Evolutionary conservation across 148 eudicot species (phyloP).

Genomic region (Arbutus unedo): DNA sequence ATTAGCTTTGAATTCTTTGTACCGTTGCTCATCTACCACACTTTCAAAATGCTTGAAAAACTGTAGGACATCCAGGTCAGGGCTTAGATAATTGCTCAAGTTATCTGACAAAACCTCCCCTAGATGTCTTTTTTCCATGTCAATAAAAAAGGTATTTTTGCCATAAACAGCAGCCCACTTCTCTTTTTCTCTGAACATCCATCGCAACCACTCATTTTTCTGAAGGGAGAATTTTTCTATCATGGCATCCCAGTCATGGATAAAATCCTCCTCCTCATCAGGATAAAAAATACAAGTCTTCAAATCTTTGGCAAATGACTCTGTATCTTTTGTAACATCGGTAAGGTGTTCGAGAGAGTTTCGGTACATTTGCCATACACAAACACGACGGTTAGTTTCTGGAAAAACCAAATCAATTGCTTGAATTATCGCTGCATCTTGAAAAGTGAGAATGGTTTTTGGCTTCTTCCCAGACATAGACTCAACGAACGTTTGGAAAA

Average conservation of each 20-base stretch:
- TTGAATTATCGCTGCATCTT: constrained; percentile 23
- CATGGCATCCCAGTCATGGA: constrained; percentile 25
- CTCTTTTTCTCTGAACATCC: constrained; percentile 21
- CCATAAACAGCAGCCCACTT: constrained; percentile 26
- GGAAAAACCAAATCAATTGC: constrained; percentile 19
- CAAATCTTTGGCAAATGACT: constrained; percentile 18
- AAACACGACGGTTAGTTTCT: constrained; percentile 19
- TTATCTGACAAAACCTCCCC: constrained; percentile 14
- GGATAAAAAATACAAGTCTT: constrained; percentile 19
- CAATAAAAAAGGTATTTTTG: constrained; percentile 18
- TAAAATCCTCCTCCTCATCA: constrained; percentile 22
- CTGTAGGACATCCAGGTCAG: constrained; percentile 23
- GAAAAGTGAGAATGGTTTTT: constrained; percentile 22
- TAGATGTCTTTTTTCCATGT: constrained; percentile 12
- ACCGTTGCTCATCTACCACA: constrained; percentile 20
- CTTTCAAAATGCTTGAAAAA: constrained; percentile 20
- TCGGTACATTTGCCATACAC: constrained; percentile 24
- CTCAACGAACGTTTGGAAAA: constrained; percentile 19
- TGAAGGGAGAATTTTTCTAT: constrained; percentile 18
- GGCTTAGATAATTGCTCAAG: constrained; percentile 9
- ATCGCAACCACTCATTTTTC: constrained; percentile 21
- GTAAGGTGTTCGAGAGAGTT: constrained; percentile 23
- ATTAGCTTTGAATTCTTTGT: constrained; percentile 22
- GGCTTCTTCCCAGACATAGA: constrained; percentile 25
- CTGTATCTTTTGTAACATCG: constrained; percentile 11